Evolutionary conservation across 2,329 filamentous ascomycete genomes (phyloP).

Genomic region (Sporothrix phasma): DNA sequence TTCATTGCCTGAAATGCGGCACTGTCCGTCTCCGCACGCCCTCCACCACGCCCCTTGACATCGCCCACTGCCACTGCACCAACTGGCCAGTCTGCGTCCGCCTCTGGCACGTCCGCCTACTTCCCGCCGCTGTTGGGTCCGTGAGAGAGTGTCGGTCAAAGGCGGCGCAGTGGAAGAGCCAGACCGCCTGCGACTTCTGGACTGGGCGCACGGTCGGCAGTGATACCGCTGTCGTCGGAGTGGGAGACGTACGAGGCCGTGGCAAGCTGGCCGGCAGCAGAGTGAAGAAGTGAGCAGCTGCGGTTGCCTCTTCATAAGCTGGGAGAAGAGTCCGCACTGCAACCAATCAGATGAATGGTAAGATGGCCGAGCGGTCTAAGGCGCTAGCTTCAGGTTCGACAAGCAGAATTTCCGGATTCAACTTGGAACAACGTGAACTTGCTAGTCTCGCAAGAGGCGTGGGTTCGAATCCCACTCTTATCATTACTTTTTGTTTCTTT

Average conservation of each 20-base stretch:
- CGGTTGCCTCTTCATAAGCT: background rate
- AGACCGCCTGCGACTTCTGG: slow-evolving; percentile 22
- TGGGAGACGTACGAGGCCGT: slow-evolving; percentile 16
- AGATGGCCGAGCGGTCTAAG: slow-evolving; percentile 22
- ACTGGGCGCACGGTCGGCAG: slow-evolving; percentile 32
- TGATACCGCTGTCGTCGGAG: slow-evolving; percentile 34
- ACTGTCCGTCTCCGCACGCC: slow-evolving; percentile 54
- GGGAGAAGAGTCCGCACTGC: background rate
- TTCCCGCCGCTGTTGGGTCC: slow-evolving; percentile 25
- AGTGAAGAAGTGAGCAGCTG: background rate
- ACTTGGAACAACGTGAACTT: slow-evolving; percentile 15
- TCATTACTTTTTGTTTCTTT: slow-evolving; percentile 12
- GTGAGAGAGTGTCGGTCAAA: slow-evolving; percentile 34
- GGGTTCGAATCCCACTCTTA: slow-evolving; percentile 22
- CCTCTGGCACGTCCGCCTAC: slow-evolving; percentile 17
- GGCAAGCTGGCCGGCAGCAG: background rate
- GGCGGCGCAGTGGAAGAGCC: slow-evolving; percentile 34
- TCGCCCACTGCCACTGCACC: slow-evolving; percentile 62
- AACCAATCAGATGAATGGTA: slow-evolving; percentile 12
- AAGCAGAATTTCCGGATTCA: too few relatives aligned
- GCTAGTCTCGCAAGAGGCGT: slow-evolving; percentile 19
- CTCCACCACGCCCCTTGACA: slow-evolving; percentile 45
- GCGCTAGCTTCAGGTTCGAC: too few relatives aligned
- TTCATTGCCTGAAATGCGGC: slow-evolving; percentile 50
- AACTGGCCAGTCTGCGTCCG: slow-evolving; percentile 56